Evolutionary conservation across 192 early-diverging fungal species (phyloP), one percentile per base, ranked within the genome.

Genomic region (Lunasporangiospora selenospora): DNA sequence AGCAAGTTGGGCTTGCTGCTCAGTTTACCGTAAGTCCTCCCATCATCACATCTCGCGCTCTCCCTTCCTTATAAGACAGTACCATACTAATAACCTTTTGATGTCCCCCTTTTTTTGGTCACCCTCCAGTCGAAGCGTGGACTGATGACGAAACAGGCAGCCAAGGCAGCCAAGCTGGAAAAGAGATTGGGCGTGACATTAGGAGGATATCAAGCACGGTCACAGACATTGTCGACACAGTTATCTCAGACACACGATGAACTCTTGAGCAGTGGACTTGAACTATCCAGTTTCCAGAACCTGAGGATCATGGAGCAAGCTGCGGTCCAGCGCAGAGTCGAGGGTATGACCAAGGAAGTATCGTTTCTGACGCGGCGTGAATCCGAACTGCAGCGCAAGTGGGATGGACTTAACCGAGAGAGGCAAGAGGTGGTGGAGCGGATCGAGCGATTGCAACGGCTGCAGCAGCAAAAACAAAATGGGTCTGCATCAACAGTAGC

Each of bases 161-260:
- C 78, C 4, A 83, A 82, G 34, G 95, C 93, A 12, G 73, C 80
- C n/a, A 97, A 97, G 75, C 51, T 92, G 15, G 97, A 99, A 69
- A 93, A 92, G 63, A 90, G 90, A 53, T 66, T 95, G 21, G 81
- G 75, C 12, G 80, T 96, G 15, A 80, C 81, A 7, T 73, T 97
- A 39, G 95, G 95, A 45, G 95, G 95, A 27, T 94, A 95, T 75
- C 84, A 91, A 79, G 65, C 82, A 6, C 86, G 94, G 30, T 80
- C 89, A 12, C 81, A 80, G 45, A 62, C 82, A 49, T 62, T 97
- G 21, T 39, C 67, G n/a, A 83, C 86, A 16, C 86, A 93, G 40
- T 77, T 92, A 11, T 33, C 57, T 1, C 71, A 78, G 8, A 76
- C 81, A 1, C 85, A 79, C 67, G 84, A 87, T 36, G 87, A 88